Evolutionary conservation across 805 yeast species (phyloP).

Genomic region (Ogataea nitratoaversa): DNA sequence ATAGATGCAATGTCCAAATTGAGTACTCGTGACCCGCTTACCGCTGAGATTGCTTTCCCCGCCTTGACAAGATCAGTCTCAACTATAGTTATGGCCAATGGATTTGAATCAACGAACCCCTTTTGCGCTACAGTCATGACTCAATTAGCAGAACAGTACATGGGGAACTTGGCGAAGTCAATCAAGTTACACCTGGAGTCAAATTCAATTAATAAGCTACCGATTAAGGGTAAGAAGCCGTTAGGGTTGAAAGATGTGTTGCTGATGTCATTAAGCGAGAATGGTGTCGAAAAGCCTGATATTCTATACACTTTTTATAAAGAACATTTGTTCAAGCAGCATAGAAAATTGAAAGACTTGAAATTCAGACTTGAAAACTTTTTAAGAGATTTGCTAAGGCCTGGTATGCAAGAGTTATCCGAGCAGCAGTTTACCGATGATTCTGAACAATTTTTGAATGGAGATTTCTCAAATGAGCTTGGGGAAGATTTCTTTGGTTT

Average conservation of each 20-base stretch:
- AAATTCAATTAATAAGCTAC: constrained; percentile 40
- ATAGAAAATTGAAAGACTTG: constrained; percentile 64
- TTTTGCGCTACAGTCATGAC: constrained; percentile 75
- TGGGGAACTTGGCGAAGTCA: constrained; percentile 69
- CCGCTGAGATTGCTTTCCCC: constrained; percentile 57
- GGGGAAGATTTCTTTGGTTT: constrained; percentile 99
- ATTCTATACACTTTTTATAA: constrained; percentile 68
- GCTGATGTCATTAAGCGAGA: constrained; percentile 65
- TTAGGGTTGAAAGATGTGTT: constrained; percentile 42
- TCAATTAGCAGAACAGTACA: constrained; percentile 76
- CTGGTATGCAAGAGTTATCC: constrained; percentile 62
- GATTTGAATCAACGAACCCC: constrained; percentile 81
- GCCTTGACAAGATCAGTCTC: constrained; percentile 67
- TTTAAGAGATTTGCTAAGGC: constrained; percentile 77
- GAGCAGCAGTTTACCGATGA: constrained; percentile 83
- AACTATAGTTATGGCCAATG: constrained; percentile 84
- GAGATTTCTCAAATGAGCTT: constrained; percentile 87
- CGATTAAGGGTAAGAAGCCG: constrained; percentile 21
- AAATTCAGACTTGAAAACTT: constrained; percentile 62
- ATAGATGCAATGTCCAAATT: constrained; percentile 80
- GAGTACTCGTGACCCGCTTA: constrained; percentile 58
- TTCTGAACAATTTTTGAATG: constrained; percentile 90
- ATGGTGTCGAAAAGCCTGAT: constrained; percentile 80
- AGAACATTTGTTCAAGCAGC: constrained; percentile 68
- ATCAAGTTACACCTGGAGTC: constrained; percentile 71